Percentiles rank a stretch among this genome's conserved stretches.
phyloP scores from a whole-genome alignment of 1,284 basidiomycete genomes.

The Pseudozyma flocculosa region DNA sequence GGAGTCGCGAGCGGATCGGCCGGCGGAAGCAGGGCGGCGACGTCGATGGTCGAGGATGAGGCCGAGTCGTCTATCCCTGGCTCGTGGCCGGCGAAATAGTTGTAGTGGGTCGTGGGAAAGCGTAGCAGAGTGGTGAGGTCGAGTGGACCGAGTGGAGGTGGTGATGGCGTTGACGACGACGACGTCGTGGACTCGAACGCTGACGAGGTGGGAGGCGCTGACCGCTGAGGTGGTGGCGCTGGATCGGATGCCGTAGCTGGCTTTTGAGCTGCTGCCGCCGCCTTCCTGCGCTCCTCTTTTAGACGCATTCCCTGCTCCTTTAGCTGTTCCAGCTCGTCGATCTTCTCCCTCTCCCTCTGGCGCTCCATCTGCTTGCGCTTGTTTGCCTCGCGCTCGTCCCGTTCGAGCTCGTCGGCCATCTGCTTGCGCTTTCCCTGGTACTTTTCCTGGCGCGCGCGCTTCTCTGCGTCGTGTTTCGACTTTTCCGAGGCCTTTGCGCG shows the following conservation, averaged over 20 bases:
- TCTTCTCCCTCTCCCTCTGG: neutral
- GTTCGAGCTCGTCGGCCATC: slow-evolving; percentile 80
- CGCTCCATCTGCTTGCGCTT: slow-evolving; percentile 63
- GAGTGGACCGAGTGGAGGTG: slow-evolving; percentile 28
- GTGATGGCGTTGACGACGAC: too few species aligned
- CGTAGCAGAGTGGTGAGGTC: slow-evolving; percentile 41
- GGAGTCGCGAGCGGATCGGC: slow-evolving; percentile 21
- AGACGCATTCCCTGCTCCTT: slow-evolving; percentile 14
- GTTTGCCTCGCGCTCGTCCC: slow-evolving; percentile 70
- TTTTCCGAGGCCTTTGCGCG: slow-evolving; percentile 80
- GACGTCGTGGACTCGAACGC: too few species aligned
- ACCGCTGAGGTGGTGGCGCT: too few species aligned
- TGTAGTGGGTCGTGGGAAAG: slow-evolving; percentile 40
- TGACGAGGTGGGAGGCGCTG: too few species aligned
- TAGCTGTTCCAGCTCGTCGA: slow-evolving; percentile 5
- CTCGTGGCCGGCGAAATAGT: slow-evolving; percentile 12
- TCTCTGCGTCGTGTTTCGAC: slow-evolving; percentile 70
- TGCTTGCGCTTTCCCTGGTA: slow-evolving; percentile 77
- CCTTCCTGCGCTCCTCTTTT: slow-evolving; percentile 3
- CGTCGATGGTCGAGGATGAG: neutral
- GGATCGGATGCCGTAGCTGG: too few species aligned
- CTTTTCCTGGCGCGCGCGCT: slow-evolving; percentile 71
- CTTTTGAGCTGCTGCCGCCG: slow-evolving; percentile 1
- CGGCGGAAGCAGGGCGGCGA: neutral
- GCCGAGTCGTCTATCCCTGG: neutral